phyloP scores from a whole-genome alignment of 106 monocot species.

The Phalaenopsis aphrodite region DNA sequence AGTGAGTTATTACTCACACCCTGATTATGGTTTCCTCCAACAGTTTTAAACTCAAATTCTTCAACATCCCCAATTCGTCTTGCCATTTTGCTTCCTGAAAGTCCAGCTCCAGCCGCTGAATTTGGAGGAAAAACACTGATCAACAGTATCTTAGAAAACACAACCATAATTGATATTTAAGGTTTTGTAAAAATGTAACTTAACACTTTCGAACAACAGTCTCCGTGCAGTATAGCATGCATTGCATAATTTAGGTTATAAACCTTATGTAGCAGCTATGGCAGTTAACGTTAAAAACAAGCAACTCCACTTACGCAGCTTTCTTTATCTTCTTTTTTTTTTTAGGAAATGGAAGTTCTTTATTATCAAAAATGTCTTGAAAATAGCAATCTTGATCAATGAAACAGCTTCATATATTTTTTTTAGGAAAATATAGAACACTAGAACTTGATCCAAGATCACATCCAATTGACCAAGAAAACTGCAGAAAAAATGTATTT shows the following conservation, averaged over 20 bases:
- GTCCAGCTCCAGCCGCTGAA: slow-evolving; percentile 98
- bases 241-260: background rate
- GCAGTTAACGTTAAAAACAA: background rate
- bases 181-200: background rate
- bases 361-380: background rate
- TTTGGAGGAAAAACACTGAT: slow-evolving; percentile 5
- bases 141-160: background rate
- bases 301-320: background rate
- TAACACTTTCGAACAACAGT: background rate
- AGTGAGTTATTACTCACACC: slow-evolving; percentile 58
- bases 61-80: slow-evolving; percentile 78
- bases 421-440: background rate
- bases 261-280: background rate
- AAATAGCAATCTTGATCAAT: background rate
- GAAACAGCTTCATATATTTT: background rate
- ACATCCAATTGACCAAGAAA: background rate
- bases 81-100: slow-evolving; percentile 97
- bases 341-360: background rate
- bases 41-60: slow-evolving; percentile 92
- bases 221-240: background rate
- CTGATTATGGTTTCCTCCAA: slow-evolving; percentile 88
- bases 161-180: background rate
- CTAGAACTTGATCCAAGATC: background rate
- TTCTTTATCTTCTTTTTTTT: background rate
- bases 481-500: background rate